These are phyloP conservation scores for Psilocybe cubensis DNA, from an alignment of 768 basidiomycete species.

Conservation along the genomic window DNA sequence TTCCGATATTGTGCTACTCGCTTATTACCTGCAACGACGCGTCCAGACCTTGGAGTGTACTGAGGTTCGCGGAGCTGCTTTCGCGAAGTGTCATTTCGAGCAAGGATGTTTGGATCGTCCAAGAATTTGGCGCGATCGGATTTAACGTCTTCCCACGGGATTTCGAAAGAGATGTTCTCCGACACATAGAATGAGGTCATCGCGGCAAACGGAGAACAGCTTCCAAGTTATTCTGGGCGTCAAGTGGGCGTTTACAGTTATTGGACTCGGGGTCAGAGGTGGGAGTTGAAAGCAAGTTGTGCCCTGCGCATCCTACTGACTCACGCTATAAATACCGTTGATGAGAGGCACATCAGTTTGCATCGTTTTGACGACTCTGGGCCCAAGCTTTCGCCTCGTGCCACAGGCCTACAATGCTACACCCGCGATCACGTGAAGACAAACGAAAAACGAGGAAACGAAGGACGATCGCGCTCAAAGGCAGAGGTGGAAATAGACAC, in stretches of 20 bases:
- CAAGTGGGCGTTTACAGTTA: neutral
- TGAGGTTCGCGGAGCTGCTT: neutral
- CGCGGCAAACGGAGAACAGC: neutral
- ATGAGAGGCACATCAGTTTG: neutral
- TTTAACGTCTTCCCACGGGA: conserved; percentile 11
- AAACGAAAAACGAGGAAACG: too few species aligned
- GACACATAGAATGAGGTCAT: conserved; percentile 2
- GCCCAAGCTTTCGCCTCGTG: neutral
- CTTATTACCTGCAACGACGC: conserved; percentile 21
- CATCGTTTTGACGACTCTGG: neutral
- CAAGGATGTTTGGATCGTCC: neutral
- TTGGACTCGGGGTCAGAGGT: neutral
- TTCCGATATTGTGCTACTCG: conserved; percentile 6
- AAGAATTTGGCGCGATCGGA: neutral
- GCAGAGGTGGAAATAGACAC: too few species aligned
- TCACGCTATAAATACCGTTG: neutral
- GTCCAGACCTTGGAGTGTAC: conserved; percentile 4
- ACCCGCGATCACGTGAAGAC: too few species aligned
- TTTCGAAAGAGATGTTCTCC: neutral
- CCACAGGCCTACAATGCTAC: too few species aligned
- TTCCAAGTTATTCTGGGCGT: neutral
- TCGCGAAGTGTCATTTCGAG: neutral
- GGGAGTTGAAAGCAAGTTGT: neutral
- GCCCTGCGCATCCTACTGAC: neutral
- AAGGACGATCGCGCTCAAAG: too few species aligned